Evolutionary conservation across 805 yeast genomes (phyloP).

Genomic region (Cyberlindnera samutprakarnensis): DNA sequence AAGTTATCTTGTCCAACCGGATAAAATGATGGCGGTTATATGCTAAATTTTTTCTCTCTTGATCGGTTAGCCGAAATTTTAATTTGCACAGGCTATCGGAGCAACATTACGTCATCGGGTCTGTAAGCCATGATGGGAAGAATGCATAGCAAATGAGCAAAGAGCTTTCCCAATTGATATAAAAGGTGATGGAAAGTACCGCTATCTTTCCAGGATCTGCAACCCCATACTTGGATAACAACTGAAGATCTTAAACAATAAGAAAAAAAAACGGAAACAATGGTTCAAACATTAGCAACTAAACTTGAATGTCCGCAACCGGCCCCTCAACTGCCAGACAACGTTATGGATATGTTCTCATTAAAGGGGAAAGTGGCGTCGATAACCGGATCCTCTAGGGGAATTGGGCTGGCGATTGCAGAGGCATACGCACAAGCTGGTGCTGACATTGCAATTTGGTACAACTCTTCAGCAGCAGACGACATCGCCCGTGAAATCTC

Average conservation of each 20-base stretch:
- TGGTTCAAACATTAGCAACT: slow-evolving; percentile 17
- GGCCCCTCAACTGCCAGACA: slow-evolving; percentile 41
- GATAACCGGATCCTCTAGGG: slow-evolving; percentile 78
- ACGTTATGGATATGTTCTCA: slow-evolving; percentile 63
- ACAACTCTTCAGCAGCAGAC: slow-evolving; percentile 22
- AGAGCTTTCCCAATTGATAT: not conserved
- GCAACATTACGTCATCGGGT: slow-evolving; percentile 2
- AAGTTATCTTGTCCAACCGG: too few relatives aligned
- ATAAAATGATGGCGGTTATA: too few relatives aligned
- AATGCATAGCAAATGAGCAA: too few relatives aligned
- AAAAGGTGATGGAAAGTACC: too few relatives aligned
- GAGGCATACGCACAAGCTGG: slow-evolving; percentile 86
- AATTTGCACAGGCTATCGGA: too few relatives aligned
- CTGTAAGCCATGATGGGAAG: too few relatives aligned
- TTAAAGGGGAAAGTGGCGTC: slow-evolving; percentile 81
- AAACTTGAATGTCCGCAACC: slow-evolving; percentile 34
- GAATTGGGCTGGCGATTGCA: slow-evolving; percentile 79
- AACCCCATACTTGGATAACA: too few relatives aligned
- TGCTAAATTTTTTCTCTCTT: too few relatives aligned
- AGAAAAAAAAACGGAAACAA: too few relatives aligned
- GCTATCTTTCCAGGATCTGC: too few relatives aligned
- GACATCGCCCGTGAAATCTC: slow-evolving; percentile 45
- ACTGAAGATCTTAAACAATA: too few relatives aligned
- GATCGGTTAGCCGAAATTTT: too few relatives aligned
- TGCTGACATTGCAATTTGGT: slow-evolving; percentile 61